phyloP scores from a whole-genome alignment of 202 grass and related monocot genomes.

The Panicum hallii region DNA sequence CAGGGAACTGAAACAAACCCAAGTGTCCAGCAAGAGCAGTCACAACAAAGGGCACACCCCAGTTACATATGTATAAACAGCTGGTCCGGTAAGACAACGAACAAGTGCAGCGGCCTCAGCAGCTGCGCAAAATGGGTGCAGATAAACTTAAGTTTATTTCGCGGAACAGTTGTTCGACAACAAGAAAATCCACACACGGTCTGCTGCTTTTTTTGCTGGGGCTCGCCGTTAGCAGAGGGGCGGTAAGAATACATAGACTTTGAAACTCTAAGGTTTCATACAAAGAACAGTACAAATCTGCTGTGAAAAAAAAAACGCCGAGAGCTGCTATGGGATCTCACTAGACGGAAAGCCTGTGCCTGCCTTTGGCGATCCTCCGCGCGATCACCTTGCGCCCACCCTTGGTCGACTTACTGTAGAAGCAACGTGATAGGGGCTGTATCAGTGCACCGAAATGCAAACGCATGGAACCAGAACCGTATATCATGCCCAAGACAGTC shows the following conservation, averaged over 20 bases:
- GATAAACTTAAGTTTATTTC: slow-evolving; percentile 41
- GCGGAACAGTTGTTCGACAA: background rate
- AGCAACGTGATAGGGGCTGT: background rate
- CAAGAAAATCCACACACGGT: slow-evolving; percentile 1
- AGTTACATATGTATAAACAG: background rate
- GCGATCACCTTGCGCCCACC: slow-evolving; percentile 92
- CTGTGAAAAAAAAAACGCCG: background rate
- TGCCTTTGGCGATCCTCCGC: slow-evolving; percentile 86
- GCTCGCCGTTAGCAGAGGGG: background rate
- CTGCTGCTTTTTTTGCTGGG: slow-evolving; percentile 4
- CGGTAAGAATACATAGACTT: background rate
- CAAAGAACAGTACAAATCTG: slow-evolving; percentile 7
- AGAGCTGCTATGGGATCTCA: background rate
- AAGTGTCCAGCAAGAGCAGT: background rate
- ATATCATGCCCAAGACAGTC: background rate
- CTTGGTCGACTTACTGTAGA: slow-evolving; percentile 77
- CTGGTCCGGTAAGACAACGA: background rate
- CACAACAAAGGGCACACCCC: background rate
- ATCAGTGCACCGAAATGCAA: slow-evolving; percentile 9
- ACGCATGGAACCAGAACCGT: background rate
- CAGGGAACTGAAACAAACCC: background rate
- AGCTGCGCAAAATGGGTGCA: background rate
- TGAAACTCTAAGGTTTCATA: slow-evolving; percentile 6
- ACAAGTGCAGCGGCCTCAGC: background rate
- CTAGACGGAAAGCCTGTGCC: slow-evolving; percentile 85